A percentile compares a stretch with the other conserved stretches of the same genome.
Evolutionary conservation across 768 basidiomycete genomes (phyloP).

Genomic region (Lactarius trivialis): DNA sequence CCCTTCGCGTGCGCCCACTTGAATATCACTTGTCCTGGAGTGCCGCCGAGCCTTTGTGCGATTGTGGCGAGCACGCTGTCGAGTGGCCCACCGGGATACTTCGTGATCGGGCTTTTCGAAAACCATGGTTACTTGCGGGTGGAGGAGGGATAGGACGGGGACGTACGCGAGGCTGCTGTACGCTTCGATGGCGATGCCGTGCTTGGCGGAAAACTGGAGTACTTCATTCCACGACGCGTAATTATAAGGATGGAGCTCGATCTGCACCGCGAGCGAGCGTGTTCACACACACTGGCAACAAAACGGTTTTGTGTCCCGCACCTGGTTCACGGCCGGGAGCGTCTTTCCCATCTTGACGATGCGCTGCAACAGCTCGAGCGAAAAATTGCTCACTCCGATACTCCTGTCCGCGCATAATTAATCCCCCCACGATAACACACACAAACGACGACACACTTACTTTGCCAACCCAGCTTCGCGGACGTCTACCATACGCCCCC

Average conservation of each 20-base stretch:
- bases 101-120: slow-evolving; percentile 51
- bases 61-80: slow-evolving; percentile 48
- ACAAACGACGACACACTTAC: slow-evolving; percentile 29
- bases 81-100: slow-evolving; percentile 55
- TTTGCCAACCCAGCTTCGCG: slow-evolving; percentile 38
- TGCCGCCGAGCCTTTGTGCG: slow-evolving; percentile 48
- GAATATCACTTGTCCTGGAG: slow-evolving; percentile 59
- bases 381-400: slow-evolving; percentile 71
- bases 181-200: slow-evolving; percentile 56
- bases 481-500: slow-evolving; percentile 53
- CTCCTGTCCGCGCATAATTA: slow-evolving; percentile 42
- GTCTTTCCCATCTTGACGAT: slow-evolving; percentile 45
- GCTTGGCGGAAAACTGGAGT: slow-evolving; percentile 45
- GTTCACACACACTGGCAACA: too few species aligned
- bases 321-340: slow-evolving; percentile 69
- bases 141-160: neutral
- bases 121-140: neutral
- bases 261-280: too few species aligned
- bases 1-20: slow-evolving; percentile 65
- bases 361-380: slow-evolving; percentile 42
- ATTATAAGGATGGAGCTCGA: slow-evolving; percentile 66
- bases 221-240: slow-evolving; percentile 53
- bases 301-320: too few species aligned
- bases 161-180: slow-evolving; percentile 57
- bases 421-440: neutral